Evolutionary conservation across 2,329 filamentous ascomycete species (phyloP).

Genomic region (Exophiala alcalophila): DNA sequence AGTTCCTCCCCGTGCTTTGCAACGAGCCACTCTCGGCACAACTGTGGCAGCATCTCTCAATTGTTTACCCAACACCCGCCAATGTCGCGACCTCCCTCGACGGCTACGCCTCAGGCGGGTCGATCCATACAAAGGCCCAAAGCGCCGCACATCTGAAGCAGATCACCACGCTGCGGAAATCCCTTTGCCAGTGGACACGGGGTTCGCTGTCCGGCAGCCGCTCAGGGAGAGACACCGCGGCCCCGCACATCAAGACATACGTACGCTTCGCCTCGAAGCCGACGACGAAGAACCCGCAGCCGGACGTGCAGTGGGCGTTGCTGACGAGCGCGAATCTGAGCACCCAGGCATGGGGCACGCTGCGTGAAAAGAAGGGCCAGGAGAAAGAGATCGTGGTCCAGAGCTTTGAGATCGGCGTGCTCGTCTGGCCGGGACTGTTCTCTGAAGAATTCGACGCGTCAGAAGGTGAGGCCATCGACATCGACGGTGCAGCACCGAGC

Average conservation of each 20-base stretch:
- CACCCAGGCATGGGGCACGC: slow-evolving; percentile 82
- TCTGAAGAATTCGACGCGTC: slow-evolving; percentile 38
- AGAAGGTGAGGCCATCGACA: slow-evolving; percentile 2
- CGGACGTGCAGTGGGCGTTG: slow-evolving; percentile 74
- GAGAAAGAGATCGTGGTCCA: slow-evolving; percentile 62
- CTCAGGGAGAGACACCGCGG: slow-evolving; percentile 64
- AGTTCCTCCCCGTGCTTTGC: slow-evolving; percentile 35
- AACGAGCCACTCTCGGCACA: slow-evolving; percentile 6
- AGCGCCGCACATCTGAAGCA: slow-evolving; percentile 70
- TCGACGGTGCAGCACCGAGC: too few relatives aligned
- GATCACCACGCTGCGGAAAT: slow-evolving; percentile 65
- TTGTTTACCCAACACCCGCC: slow-evolving; percentile 77
- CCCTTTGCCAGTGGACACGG: slow-evolving; percentile 67
- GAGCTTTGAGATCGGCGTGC: slow-evolving; percentile 79
- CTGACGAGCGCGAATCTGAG: slow-evolving; percentile 89
- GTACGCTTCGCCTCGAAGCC: slow-evolving; percentile 57
- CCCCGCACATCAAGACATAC: slow-evolving; percentile 89
- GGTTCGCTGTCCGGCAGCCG: slow-evolving; percentile 36
- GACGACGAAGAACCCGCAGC: slow-evolving; percentile 18
- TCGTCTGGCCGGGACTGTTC: slow-evolving; percentile 70
- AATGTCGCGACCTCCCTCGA: slow-evolving; percentile 75
- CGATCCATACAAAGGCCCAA: slow-evolving; percentile 78
- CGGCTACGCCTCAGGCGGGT: slow-evolving; percentile 72
- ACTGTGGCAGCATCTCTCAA: slow-evolving; percentile 35
- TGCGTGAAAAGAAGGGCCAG: slow-evolving; percentile 40